A percentile compares a stretch with the other conserved stretches of the same genome.
Evolutionary conservation across 306 rosid genomes (phyloP).

Genomic region (Benincasa hispida): DNA sequence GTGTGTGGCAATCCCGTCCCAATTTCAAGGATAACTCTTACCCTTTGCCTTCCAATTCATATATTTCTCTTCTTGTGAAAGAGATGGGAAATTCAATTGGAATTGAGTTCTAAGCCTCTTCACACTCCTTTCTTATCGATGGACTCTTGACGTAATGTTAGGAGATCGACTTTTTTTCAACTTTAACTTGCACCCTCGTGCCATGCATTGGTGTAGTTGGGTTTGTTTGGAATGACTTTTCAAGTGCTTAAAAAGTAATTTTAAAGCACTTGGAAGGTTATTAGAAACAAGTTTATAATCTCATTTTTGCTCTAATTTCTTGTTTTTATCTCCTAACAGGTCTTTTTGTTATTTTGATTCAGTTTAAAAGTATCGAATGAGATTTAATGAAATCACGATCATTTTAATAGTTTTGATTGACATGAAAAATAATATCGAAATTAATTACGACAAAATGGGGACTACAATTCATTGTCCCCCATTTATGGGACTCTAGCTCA

Average conservation of each 20-base stretch:
- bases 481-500: not conserved
- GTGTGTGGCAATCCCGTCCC: slow-evolving; percentile 12
- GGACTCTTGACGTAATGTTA: not conserved
- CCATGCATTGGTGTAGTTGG: not conserved
- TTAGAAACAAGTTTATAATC: no score
- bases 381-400: not conserved
- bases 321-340: not conserved
- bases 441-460: not conserved
- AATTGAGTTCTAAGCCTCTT: not conserved
- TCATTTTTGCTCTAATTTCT: not conserved
- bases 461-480: not conserved
- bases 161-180: not conserved
- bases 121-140: not conserved
- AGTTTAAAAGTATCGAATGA: not conserved
- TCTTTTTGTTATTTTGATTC: not conserved
- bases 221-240: not conserved
- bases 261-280: no score
- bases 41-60: not conserved
- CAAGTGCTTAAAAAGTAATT: not conserved
- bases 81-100: not conserved
- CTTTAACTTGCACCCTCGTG: not conserved
- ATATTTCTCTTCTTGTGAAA: not conserved
- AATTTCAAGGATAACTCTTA: not conserved
- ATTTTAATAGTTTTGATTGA: not conserved
- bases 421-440: no score